phyloP scores from a whole-genome alignment of 2,329 filamentous ascomycete genomes.

The Fusarium papillatum region DNA sequence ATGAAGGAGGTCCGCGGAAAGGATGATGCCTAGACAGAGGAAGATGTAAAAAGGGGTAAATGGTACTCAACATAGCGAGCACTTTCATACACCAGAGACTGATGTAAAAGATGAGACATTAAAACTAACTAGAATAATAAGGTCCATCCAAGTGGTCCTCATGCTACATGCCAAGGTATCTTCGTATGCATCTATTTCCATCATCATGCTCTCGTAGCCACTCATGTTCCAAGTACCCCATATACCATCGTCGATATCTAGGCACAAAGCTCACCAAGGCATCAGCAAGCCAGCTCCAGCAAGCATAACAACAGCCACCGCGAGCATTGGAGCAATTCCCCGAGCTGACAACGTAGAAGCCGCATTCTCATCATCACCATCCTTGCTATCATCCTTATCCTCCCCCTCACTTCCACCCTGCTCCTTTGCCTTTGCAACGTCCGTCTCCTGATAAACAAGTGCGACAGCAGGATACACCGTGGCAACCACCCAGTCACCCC shows the following conservation, averaged over 20 bases:
- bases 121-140: not conserved
- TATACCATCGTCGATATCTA: not conserved
- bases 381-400: not conserved
- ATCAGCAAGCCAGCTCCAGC: slow-evolving; percentile 27
- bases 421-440: slow-evolving; percentile 12
- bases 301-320: slow-evolving; percentile 15
- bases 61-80: not conserved
- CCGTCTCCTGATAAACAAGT: slow-evolving; percentile 29
- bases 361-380: not conserved
- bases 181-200: not conserved
- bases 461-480: slow-evolving; percentile 24
- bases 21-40: too few species aligned
- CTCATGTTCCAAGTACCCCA: not conserved
- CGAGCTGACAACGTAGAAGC: not conserved
- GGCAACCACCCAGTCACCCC: not conserved
- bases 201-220: not conserved
- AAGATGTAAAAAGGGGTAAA: not conserved
- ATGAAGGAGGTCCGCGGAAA: too few species aligned
- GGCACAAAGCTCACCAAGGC: slow-evolving; percentile 20
- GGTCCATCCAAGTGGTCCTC: not conserved
- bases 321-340: not conserved
- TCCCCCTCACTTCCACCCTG: not conserved
- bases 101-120: not conserved
- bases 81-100: not conserved
- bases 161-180: not conserved